Evolutionary conservation across 1,284 basidiomycete genomes (phyloP).

Genomic region (Peniophora sp.): DNA sequence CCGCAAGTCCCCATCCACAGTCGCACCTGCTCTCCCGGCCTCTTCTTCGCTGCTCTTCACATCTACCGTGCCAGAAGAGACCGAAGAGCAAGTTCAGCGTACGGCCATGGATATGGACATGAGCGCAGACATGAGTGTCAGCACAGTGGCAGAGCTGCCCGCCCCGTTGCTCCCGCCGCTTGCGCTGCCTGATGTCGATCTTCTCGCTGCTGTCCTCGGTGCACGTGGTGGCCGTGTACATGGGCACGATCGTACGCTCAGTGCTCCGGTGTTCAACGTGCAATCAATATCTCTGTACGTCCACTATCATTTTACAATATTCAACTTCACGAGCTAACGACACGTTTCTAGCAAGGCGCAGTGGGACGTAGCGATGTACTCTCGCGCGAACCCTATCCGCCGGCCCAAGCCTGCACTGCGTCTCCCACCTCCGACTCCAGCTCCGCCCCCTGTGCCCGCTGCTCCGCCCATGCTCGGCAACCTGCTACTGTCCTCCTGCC

Average conservation of each 20-base stretch:
- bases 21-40: not conserved
- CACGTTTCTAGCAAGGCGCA: too few relatives aligned
- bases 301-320: too few relatives aligned
- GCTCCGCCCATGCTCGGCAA: constrained; percentile 63
- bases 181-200: constrained; percentile 8
- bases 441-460: constrained; percentile 1
- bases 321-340: too few relatives aligned
- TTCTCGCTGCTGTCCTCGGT: constrained; percentile 13
- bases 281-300: not conserved
- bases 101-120: too few relatives aligned
- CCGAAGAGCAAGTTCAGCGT: not conserved
- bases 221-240: constrained; percentile 1
- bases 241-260: constrained; percentile 12
- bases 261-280: constrained; percentile 12
- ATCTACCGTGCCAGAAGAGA: not conserved
- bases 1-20: not conserved
- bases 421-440: constrained; percentile 2
- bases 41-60: not conserved
- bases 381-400: not conserved
- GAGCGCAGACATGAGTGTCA: too few relatives aligned
- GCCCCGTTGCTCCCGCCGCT: constrained; percentile 11
- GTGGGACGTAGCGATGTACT: too few relatives aligned
- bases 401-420: constrained; percentile 3
- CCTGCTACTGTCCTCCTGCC: constrained; percentile 85
- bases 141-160: not conserved